Base-by-base conservation (phyloP, 192 early-diverging fungal genomes). In the Linnemannia schmuckeri region DNA sequence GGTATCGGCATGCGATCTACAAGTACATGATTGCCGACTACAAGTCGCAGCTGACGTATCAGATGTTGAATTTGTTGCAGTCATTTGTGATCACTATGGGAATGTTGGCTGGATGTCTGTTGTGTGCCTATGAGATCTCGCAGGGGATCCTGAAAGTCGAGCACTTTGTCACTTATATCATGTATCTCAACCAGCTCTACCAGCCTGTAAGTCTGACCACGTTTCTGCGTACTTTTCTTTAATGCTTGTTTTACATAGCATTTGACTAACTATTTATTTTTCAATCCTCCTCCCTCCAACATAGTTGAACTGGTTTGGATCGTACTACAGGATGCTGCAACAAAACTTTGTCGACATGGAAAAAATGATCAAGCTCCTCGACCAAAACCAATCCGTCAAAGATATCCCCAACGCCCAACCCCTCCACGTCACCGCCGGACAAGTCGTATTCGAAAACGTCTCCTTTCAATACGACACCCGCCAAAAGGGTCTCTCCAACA, bases 301-400 rank as follows among this genome's bases (percentile, higher is more conserved):
- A 47, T 88, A 93, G 91, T 88, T 96, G 54, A 94, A 92, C 83
- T 97, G 95, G 93, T 97, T 99, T 66, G 98, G 98, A 44, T 96
- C 96, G 4, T 98, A 97, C 80, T 99, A 99, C 85, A 92, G 98
- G 27, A 93, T 96, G 75, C 96, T 98, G 54, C 97, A 98, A 87
- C 96, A 97, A 87, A 97, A 96, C 88, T 94, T 97, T 86, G 90
- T 96, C 70, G 98, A 99, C 80, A 98, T 99, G 98, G 98, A 99
- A 87, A 97, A 98, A 81, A 97, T 99, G 94, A 92, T 99, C 30
- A 95, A 96, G 57, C 87, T 97, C 1, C 91, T 96, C n/a, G 91
- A 97, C 37, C 92, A 95, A 75, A 78, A 93, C 33, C 83, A 91
- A 47, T 90, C 88, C 10, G 89, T 97, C n/a, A 74, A 93, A 55